Evolutionary conservation across 805 yeast genomes (phyloP).

Genomic region (Saturnispora hagleri): DNA sequence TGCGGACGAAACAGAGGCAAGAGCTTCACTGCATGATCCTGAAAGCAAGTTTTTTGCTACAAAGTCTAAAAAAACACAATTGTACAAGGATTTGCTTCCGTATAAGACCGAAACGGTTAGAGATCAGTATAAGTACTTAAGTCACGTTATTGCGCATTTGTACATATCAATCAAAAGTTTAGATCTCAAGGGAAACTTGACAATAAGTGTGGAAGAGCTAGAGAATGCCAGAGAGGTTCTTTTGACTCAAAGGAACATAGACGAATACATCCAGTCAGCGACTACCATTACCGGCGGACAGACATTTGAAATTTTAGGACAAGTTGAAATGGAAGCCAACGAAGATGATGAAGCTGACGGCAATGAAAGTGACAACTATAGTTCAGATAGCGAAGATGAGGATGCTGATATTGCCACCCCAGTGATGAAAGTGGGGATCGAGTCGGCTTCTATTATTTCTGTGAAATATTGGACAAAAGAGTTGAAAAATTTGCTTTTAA

Average conservation of each 20-base stretch:
- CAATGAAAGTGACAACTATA: slow-evolving; percentile 24
- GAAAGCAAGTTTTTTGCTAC: slow-evolving; percentile 20
- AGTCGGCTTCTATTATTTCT: slow-evolving; percentile 63
- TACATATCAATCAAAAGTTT: slow-evolving; percentile 68
- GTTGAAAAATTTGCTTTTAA: slow-evolving; percentile 63
- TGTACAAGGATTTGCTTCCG: slow-evolving; percentile 40
- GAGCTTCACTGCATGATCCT: slow-evolving; percentile 17
- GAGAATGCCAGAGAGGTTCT: slow-evolving; percentile 30
- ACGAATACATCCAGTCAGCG: slow-evolving; percentile 40
- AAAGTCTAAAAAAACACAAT: slow-evolving; percentile 14
- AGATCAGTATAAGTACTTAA: slow-evolving; percentile 64
- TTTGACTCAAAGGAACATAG: slow-evolving; percentile 29
- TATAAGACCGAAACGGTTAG: slow-evolving; percentile 59
- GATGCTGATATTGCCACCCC: slow-evolving; percentile 32
- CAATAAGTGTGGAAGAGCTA: slow-evolving; percentile 60
- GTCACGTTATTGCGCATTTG: slow-evolving; percentile 72
- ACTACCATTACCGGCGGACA: slow-evolving; percentile 34
- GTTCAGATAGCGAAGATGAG: slow-evolving; percentile 33
- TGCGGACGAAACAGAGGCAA: slow-evolving; percentile 32
- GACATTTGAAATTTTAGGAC: slow-evolving; percentile 20
- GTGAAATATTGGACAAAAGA: slow-evolving; percentile 86
- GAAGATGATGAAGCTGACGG: slow-evolving; percentile 33
- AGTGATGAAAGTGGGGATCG: slow-evolving; percentile 53
- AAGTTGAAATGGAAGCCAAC: slow-evolving; percentile 26
- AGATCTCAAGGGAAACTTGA: slow-evolving; percentile 64